Base-by-base conservation (phyloP, 306 rosid species). In the Fragaria nilgerrensis region DNA sequence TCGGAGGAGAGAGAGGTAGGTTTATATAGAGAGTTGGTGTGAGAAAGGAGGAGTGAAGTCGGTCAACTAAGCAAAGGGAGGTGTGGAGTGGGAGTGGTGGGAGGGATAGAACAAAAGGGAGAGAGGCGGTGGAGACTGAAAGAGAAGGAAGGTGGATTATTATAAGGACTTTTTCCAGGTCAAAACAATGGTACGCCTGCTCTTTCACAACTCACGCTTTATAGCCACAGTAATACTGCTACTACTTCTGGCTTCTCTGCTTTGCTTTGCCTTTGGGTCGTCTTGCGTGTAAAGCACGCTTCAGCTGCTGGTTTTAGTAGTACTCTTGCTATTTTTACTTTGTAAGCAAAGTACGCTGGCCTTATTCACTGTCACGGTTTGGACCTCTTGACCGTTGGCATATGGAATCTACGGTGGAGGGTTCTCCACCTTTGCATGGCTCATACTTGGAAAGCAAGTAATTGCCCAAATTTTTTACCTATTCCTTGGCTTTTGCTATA, bases 151-250 rank as follows among this genome's bases (percentile, higher is more conserved):
- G 68, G 19, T 62, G 43, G 25, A 16, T 72, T 72, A 41, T 39
- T 58, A 37, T 27, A 3, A 49, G 36, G 93, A 90, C 90, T 83
- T 70, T 45, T 88, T 86, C 90, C 44, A 78, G 83, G 97, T 92
- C 97, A 92, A 87, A 82, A 44, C 90, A 56, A 34, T 14, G 82
- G 34, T 67, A 76, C 80, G 80, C 59, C 68, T 39, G 53, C 77
- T 73, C 52, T 7, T n/a, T 19, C 58, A 14, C 53, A 56, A 15
- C 45, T 74, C 58, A 39, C 77, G 11, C 17, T 32, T 32, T 32
- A 32, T 47, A 48, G 17, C 23, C 62, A 56, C 63, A 43, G n/a
- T 43, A 50, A 56, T 36, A 59, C 22, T 34, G 8, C 43, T 63
- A 49, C 55, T 49, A 15, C 55, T 49, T 3, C 56, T 48, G 17